Conservation (phyloP, 1,284 basidiomycete species). For the Ganoderma meredithae region DNA sequence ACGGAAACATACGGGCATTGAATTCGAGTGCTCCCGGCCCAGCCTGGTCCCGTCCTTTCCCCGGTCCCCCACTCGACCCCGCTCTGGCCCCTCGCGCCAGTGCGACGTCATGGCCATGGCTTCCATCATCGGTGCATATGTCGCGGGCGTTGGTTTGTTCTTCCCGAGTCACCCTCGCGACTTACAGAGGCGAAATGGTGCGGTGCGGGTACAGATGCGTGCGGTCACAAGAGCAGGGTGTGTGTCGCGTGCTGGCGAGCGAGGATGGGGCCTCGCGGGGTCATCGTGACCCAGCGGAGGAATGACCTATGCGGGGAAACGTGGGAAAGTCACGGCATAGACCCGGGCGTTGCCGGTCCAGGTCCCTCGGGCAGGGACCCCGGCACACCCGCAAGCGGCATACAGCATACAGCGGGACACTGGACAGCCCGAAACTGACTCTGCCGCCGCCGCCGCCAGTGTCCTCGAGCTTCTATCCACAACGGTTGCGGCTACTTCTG, state of each 20-base stretch:
- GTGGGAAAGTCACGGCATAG: conserved; percentile 22
- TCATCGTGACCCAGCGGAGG: conserved; percentile 17
- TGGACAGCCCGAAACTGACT: background rate
- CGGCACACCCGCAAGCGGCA: conserved; percentile 16
- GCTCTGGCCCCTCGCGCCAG: conserved; percentile 4
- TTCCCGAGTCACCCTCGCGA: background rate
- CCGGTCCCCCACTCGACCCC: conserved; percentile 9
- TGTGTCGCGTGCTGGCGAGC: conserved; percentile 14
- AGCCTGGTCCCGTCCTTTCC: conserved; percentile 28
- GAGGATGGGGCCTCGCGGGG: conserved; percentile 24
- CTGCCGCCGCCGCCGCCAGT: background rate
- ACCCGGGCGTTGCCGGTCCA: conserved; percentile 25
- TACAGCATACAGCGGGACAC: background rate
- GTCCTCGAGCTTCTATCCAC: conserved; percentile 9
- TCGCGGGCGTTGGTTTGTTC: conserved; percentile 3
- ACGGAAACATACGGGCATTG: background rate
- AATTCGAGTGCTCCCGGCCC: conserved; percentile 20
- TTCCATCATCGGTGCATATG: conserved; percentile 7
- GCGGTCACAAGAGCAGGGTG: conserved; percentile 4
- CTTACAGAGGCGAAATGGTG: conserved; percentile 4
- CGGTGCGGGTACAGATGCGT: background rate
- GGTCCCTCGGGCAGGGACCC: conserved; percentile 7
- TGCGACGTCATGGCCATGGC: background rate
- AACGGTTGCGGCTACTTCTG: background rate
- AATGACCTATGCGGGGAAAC: conserved; percentile 37